These are phyloP conservation scores for Symbiodinium pilosum DNA, from an alignment of 73 alveolate genomes.

Conservation along the genomic window DNA sequence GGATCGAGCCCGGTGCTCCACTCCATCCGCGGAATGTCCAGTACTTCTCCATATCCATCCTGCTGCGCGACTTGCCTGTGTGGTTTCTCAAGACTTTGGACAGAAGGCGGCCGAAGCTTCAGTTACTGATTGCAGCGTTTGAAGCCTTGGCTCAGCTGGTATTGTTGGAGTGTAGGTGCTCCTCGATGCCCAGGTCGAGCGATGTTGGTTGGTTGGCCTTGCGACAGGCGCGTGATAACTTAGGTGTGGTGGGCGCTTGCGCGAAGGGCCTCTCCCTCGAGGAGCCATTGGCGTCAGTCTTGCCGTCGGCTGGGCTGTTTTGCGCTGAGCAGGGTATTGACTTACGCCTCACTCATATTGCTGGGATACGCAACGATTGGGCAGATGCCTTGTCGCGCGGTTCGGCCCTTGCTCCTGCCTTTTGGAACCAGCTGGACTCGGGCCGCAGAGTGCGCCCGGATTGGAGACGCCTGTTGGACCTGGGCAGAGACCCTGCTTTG, in stretches of 20 bases:
- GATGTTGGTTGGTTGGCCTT: constrained; percentile 1
- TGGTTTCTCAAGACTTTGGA: neutral
- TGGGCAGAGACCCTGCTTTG: neutral
- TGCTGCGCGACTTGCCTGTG: neutral
- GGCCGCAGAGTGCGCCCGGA: neutral
- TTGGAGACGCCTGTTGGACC: neutral
- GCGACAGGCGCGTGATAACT: constrained; percentile 28
- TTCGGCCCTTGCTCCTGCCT: neutral
- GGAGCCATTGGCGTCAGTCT: constrained; percentile 22
- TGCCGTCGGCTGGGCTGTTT: neutral
- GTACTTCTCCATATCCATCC: neutral
- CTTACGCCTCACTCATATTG: neutral
- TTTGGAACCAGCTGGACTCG: neutral
- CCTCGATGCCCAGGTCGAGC: neutral
- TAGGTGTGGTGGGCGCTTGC: constrained; percentile 24
- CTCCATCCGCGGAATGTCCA: too few species aligned
- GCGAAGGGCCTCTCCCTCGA: neutral
- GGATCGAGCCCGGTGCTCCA: neutral
- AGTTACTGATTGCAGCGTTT: neutral
- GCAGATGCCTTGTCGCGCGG: constrained; percentile 43
- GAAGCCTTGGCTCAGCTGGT: constrained; percentile 45
- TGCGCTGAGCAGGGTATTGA: neutral
- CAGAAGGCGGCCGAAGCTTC: neutral
- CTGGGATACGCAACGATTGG: constrained; percentile 21
- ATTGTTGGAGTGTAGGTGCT: neutral